Evolutionary conservation across 108 stramenopile species (phyloP), one percentile per base, ranked within the genome.

Genomic region (Mediolabrus comicus): DNA sequence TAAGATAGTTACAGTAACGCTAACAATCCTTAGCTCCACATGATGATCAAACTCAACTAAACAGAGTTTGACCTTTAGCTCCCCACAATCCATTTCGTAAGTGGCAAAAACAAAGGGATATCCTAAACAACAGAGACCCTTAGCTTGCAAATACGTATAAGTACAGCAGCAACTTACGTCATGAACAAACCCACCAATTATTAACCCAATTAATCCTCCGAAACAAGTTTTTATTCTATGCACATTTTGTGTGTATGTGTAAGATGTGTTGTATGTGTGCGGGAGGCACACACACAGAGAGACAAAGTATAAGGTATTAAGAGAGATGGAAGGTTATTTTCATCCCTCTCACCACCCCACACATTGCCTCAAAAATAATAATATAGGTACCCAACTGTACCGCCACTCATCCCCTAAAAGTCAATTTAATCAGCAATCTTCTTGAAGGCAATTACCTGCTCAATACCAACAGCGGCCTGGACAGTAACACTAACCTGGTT

Each of bases 361-460:
- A n/a, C n/a, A n/a, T n/a, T n/a, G n/a, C n/a, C n/a, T n/a, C n/a
- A n/a, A 17, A 19, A 43, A 22, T 43, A 43, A 43, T 3, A 2
- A 43, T 43, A n/a, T n/a, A n/a, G n/a, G n/a, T n/a, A n/a, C n/a
- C n/a, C n/a, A n/a, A n/a, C n/a, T n/a, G 41, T n/a, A 7, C 46
- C 46, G 19, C 46, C 46, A 14, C 39, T 3, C 39, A 41, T 0
- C 13, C 17, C 46, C 46, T 49, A 17, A 49, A 49, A 49, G 22
- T 49, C 17, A 22, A 49, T 22, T 49, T 49, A 49, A 0, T 19
- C 46, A 57, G 56, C 27, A 16, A 17, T 86, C 90, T 93, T 93
- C 95, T 96, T 96, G 81, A 56, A 96, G 53, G 87, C 83, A 66
- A 96, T 79, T 36, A 96, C 82, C 78, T 94, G 89, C 76, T 96